Evolutionary conservation across 2,329 filamentous ascomycete genomes (phyloP).

Genomic region (Dendryphion nanum): DNA sequence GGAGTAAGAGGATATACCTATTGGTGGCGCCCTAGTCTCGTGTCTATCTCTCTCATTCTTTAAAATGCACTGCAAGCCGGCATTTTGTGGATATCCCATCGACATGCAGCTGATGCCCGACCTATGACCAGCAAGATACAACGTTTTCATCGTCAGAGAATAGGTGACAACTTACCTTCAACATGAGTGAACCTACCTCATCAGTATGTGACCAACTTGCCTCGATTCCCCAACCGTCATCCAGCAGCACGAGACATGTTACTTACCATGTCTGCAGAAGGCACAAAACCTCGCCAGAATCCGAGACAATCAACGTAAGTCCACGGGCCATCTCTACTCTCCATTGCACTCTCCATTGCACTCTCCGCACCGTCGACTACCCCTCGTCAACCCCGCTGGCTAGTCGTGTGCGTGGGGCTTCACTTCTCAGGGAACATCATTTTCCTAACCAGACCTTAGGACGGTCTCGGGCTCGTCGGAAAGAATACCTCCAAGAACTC

Average conservation of each 20-base stretch:
- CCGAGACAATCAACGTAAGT: slow-evolving; percentile 66
- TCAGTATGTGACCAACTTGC: slow-evolving; percentile 14
- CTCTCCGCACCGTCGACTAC: background rate
- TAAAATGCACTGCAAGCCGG: slow-evolving; percentile 25
- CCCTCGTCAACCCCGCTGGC: background rate
- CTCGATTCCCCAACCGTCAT: slow-evolving; percentile 6
- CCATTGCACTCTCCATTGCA: background rate
- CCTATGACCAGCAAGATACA: too few species aligned
- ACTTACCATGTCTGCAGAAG: slow-evolving; percentile 21
- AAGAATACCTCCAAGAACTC: slow-evolving; percentile 70
- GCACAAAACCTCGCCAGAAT: slow-evolving; percentile 57
- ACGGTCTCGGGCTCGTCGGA: slow-evolving; percentile 69
- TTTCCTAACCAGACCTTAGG: slow-evolving; percentile 31
- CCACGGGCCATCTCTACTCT: too few species aligned
- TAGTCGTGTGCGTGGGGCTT: background rate
- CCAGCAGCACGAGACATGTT: too few species aligned
- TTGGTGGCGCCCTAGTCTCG: slow-evolving; percentile 21
- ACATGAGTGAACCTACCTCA: slow-evolving; percentile 28
- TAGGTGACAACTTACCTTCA: slow-evolving; percentile 13
- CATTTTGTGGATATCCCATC: slow-evolving; percentile 15
- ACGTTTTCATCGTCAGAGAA: too few species aligned
- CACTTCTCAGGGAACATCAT: background rate
- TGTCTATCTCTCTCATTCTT: slow-evolving; percentile 13
- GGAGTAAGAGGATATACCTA: slow-evolving; percentile 16
- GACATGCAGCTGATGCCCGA: slow-evolving; percentile 15